Conservation (phyloP, 2,329 filamentous ascomycete genomes). For the Malbranchea cinnamomea region DNA sequence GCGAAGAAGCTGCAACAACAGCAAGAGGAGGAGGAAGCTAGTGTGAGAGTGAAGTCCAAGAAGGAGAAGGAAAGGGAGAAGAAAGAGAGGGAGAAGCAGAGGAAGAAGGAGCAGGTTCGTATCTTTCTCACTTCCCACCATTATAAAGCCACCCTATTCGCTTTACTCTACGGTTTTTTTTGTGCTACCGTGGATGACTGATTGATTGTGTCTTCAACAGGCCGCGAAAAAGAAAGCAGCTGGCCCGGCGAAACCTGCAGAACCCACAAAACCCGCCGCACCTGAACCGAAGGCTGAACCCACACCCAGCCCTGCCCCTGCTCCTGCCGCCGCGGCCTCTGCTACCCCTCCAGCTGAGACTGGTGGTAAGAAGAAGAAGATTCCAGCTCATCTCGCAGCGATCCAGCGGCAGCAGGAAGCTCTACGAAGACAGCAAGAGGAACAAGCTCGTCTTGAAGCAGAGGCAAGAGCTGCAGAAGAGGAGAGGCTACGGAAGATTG, state of each 20-base stretch:
- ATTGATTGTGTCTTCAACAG: conserved; percentile 28
- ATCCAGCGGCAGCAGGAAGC: conserved; percentile 36
- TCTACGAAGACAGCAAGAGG: conserved; percentile 30
- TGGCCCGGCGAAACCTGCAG: conserved; percentile 31
- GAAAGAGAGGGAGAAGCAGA: conserved; percentile 96
- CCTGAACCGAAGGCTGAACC: conserved; percentile 42
- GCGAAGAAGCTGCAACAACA: conserved; percentile 37
- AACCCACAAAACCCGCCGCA: too few relatives aligned
- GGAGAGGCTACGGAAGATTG: conserved; percentile 22
- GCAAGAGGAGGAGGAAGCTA: conserved; percentile 37
- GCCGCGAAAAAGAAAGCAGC: conserved; percentile 70
- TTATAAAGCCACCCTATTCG: not conserved
- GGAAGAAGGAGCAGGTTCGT: conserved; percentile 89
- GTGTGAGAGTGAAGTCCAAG: conserved; percentile 73
- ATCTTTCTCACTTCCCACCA: not conserved
- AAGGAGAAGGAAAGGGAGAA: conserved; percentile 97
- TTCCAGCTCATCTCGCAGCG: conserved; percentile 43
- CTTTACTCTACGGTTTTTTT: not conserved
- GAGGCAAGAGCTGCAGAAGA: conserved; percentile 28
- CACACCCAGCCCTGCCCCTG: conserved; percentile 32
- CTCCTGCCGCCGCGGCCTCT: conserved; percentile 31
- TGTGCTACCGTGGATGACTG: not conserved
- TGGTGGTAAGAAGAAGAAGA: conserved; percentile 72
- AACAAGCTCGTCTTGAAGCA: conserved; percentile 25
- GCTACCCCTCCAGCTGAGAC: conserved; percentile 19